Conservation (phyloP, 116 monocot species). For the Papilionanthe hybrid region DNA sequence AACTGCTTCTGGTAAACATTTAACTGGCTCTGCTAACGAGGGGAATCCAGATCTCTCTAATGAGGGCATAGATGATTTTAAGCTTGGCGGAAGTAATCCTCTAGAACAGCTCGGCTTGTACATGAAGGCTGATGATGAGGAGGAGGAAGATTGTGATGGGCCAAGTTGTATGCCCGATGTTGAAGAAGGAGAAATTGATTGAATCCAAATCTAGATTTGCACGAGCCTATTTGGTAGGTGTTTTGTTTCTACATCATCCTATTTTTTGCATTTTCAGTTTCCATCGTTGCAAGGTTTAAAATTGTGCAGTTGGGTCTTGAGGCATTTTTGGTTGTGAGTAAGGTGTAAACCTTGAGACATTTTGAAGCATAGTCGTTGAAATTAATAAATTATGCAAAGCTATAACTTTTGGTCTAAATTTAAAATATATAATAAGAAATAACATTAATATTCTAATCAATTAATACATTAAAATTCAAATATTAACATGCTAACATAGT, state of each 20-base stretch:
- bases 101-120: constrained; percentile 84
- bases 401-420: too few relatives aligned
- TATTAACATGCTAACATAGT: too few relatives aligned
- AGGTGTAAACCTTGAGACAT: too few relatives aligned
- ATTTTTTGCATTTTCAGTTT: not conserved
- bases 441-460: too few relatives aligned
- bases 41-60: constrained; percentile 45
- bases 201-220: constrained; percentile 9
- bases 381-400: too few relatives aligned
- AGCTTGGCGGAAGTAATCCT: constrained; percentile 56
- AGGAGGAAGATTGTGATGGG: constrained; percentile 54
- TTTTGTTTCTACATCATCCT: not conserved
- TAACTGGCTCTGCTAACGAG: constrained; percentile 51
- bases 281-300: not conserved
- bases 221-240: not conserved
- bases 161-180: constrained; percentile 20
- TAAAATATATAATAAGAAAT: too few relatives aligned
- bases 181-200: constrained; percentile 70
- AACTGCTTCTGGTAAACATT: constrained; percentile 38
- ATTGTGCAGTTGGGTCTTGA: too few relatives aligned
- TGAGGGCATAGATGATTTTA: constrained; percentile 60
- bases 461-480: too few relatives aligned
- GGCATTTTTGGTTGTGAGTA: too few relatives aligned
- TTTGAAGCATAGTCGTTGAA: too few relatives aligned
- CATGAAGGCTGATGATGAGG: constrained; percentile 86